Conservation (phyloP, 2,329 filamentous ascomycete genomes). For the Fusarium goolgardi region DNA sequence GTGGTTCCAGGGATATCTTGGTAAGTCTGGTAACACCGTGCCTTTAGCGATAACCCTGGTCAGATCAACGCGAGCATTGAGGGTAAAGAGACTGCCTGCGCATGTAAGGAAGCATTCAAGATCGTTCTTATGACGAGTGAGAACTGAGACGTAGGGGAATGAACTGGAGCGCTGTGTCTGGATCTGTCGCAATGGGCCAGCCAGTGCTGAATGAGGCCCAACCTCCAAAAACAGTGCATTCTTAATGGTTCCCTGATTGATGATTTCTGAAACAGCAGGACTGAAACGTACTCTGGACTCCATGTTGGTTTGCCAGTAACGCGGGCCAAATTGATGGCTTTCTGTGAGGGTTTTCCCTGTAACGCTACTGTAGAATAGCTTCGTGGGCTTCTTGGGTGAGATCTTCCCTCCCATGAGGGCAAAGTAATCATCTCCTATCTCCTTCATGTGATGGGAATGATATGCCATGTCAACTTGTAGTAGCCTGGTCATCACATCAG, state of each 20-base stretch:
- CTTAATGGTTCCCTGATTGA: not conserved
- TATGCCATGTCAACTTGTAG: slow-evolving; percentile 10
- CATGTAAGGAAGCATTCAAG: not conserved
- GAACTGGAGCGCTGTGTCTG: not conserved
- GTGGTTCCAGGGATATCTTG: slow-evolving; percentile 11
- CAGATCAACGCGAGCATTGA: not conserved
- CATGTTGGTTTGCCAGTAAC: slow-evolving; percentile 5
- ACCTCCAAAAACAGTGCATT: slow-evolving; percentile 6
- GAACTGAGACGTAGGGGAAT: not conserved
- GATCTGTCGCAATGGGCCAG: slow-evolving; percentile 6
- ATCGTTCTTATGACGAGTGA: slow-evolving; percentile 1
- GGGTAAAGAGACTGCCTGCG: not conserved
- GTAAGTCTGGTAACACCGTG: not conserved
- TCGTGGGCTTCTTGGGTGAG: not conserved
- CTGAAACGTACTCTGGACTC: slow-evolving; percentile 1
- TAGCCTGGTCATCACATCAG: not conserved
- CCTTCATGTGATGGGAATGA: slow-evolving; percentile 9
- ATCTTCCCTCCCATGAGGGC: not conserved
- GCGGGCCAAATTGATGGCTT: not conserved
- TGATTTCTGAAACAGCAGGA: not conserved
- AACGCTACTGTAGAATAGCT: slow-evolving; percentile 4
- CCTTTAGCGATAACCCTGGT: not conserved
- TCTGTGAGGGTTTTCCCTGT: not conserved
- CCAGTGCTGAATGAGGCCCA: slow-evolving; percentile 9
- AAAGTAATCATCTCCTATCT: not conserved